Base-by-base conservation (phyloP, 306 rosid species). In the Rosa multiflora region DNA sequence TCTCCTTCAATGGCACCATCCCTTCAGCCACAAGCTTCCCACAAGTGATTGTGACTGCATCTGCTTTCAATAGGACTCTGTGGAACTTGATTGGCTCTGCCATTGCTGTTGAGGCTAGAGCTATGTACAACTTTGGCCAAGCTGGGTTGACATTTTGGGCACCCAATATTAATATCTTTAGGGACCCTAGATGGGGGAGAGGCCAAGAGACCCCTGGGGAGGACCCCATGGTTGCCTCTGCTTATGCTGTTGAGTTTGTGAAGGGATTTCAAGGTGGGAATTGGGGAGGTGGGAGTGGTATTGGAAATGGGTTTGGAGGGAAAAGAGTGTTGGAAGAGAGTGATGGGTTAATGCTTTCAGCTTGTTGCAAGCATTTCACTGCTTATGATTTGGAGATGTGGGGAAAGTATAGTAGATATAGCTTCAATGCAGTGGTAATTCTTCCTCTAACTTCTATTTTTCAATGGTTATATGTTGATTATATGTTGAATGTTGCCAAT, bases 121-220 rank as follows among this genome's bases (percentile, higher is more conserved):
- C 97, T 23, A 94, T 94, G 99, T 94, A 82, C 78, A 94, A 92
- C 21, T 81, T 84, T 18, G 93, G 97, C 3, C 97, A 91, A 75
- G 96, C 97, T 62, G 97, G 97, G 78, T 83, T 92, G 88, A 94
- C 92, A 0, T 91, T 87, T 78, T 91, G 99, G 99, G 97, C 99
- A 0, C 99, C 97, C 5, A 94, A 82, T 73, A 53, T 94, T 43
- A 94, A 94, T 59, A 70, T 92, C 23, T 94, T 92, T 48, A 89
- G 97, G 73, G 99, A 94, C 42, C 99, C 97, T 37, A 82, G 97
- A 74, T 94, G 99, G 99, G 97, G 97, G 8, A 89, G 99, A 73
- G 98, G 97, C 1, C 97, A 91, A 76, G 98, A 94, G 80, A 94
- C 97, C 0, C 94, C 98, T 1, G 99, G 99, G 6, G 99, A 94